Percentiles rank a stretch among this genome's conserved stretches.
phyloP scores from a whole-genome alignment of 208 protist species.

The Crithidia brevicula region DNA sequence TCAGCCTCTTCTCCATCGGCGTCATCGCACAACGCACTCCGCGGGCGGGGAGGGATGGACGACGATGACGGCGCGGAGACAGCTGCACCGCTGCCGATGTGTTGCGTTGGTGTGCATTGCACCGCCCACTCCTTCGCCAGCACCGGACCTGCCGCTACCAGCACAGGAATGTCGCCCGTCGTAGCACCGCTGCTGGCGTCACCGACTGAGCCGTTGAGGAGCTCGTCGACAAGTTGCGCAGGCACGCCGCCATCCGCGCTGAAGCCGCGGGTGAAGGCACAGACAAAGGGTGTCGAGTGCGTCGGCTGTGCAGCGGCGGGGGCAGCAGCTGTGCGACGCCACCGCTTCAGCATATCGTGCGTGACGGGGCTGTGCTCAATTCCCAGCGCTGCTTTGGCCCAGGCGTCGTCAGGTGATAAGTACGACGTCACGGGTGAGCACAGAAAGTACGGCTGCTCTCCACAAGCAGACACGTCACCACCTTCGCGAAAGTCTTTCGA shows the following conservation, averaged over 20 bases:
- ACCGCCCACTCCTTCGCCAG: constrained; percentile 71
- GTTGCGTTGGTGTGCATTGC: constrained; percentile 24
- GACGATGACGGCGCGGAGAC: constrained; percentile 1
- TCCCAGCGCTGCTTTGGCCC: constrained; percentile 15
- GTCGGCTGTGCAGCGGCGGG: not conserved
- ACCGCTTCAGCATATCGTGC: constrained; percentile 28
- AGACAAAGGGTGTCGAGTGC: constrained; percentile 23
- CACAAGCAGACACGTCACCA: not conserved
- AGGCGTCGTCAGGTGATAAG: constrained; percentile 14
- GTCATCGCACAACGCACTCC: not conserved
- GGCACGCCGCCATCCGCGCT: constrained; percentile 44
- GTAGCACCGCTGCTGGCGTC: too few species aligned
- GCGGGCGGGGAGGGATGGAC: constrained; percentile 16
- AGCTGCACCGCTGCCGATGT: not conserved
- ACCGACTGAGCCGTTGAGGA: constrained; percentile 20
- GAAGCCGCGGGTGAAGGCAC: constrained; percentile 62
- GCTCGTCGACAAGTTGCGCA: constrained; percentile 25
- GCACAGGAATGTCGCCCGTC: constrained; percentile 24
- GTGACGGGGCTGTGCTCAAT: constrained; percentile 10
- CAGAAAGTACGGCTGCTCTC: constrained; percentile 26
- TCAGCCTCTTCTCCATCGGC: not conserved
- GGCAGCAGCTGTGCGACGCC: constrained; percentile 12
- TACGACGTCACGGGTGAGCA: constrained; percentile 35
- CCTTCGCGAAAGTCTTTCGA: not conserved
- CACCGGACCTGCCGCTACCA: constrained; percentile 69